Percentiles rank a stretch among this genome's conserved stretches.
phyloP scores from a whole-genome alignment of 306 rosid genomes.

The Erythrophleum fordii region DNA sequence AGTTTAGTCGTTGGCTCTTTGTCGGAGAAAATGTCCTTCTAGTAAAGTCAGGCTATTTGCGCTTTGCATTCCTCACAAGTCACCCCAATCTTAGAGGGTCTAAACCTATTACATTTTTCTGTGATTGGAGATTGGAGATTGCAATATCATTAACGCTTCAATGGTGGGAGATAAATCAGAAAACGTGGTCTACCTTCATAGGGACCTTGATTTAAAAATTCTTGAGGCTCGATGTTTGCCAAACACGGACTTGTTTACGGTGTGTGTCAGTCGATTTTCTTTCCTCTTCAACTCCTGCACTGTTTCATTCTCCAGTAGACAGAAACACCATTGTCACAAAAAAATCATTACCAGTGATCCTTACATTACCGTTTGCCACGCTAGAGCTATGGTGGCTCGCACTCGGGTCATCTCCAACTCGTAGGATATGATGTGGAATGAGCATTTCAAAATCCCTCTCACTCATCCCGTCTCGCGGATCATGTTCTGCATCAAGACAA shows the following conservation, averaged over 20 bases:
- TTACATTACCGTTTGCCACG: slow-evolving; percentile 82
- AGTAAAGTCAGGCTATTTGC: slow-evolving; percentile 26
- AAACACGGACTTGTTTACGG: slow-evolving; percentile 89
- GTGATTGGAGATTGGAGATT: neutral
- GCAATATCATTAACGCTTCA: neutral
- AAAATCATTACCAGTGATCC: slow-evolving; percentile 93
- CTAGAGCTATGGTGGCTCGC: slow-evolving; percentile 88
- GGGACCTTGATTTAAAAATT: slow-evolving; percentile 75
- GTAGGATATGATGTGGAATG: slow-evolving; percentile 77
- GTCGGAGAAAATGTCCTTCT: slow-evolving; percentile 35
- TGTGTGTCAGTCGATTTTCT: slow-evolving; percentile 68
- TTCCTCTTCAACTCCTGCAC: slow-evolving; percentile 53
- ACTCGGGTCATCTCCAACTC: slow-evolving; percentile 84
- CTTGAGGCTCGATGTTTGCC: slow-evolving; percentile 80
- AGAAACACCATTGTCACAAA: slow-evolving; percentile 22
- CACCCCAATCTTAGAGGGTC: slow-evolving; percentile 15
- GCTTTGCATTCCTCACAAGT: slow-evolving; percentile 14
- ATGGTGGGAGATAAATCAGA: slow-evolving; percentile 43
- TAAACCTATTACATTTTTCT: neutral
- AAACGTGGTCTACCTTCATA: slow-evolving; percentile 69
- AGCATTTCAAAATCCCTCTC: slow-evolving; percentile 73
- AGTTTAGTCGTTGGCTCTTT: slow-evolving; percentile 54
- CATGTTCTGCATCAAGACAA: slow-evolving; percentile 84
- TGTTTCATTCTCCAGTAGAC: slow-evolving; percentile 31
- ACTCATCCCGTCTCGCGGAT: slow-evolving; percentile 79